These are phyloP conservation scores for Wakefieldia striispora DNA, from an alignment of 768 basidiomycete species.

Conservation along the genomic window DNA sequence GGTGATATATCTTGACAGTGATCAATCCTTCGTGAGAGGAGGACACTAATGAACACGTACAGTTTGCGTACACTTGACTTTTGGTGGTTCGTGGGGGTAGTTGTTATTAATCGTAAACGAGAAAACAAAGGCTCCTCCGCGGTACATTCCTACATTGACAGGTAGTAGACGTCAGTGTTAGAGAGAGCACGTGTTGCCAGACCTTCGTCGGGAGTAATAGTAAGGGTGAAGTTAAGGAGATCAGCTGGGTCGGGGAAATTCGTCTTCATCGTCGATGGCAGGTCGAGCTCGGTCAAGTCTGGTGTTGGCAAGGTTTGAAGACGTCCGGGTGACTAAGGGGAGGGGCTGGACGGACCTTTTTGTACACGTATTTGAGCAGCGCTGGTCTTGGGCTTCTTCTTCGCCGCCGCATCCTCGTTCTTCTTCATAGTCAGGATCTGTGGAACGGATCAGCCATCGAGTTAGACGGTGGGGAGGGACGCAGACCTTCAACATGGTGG, in stretches of 20 bases:
- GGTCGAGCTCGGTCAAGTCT: slow-evolving; percentile 97
- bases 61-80: slow-evolving; percentile 95
- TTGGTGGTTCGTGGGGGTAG: slow-evolving; percentile 99
- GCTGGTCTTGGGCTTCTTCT: slow-evolving; percentile 98
- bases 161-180: slow-evolving; percentile 3
- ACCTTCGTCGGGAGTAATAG: slow-evolving; percentile 98
- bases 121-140: slow-evolving; percentile 90
- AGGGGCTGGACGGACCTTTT: slow-evolving; percentile 63
- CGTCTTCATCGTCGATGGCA: slow-evolving; percentile 95
- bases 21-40: slow-evolving; percentile 6
- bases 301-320: slow-evolving; percentile 4
- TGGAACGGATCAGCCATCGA: slow-evolving; percentile 5
- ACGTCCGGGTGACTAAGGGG: background rate
- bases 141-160: slow-evolving; percentile 83
- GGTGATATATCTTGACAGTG: slow-evolving; percentile 85
- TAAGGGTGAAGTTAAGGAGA: slow-evolving; percentile 94
- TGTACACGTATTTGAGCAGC: slow-evolving; percentile 99
- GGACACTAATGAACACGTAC: slow-evolving; percentile 44
- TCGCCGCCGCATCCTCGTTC: slow-evolving; percentile 94
- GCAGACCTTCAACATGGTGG: slow-evolving; percentile 45
- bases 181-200: slow-evolving; percentile 16
- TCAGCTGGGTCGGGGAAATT: slow-evolving; percentile 89
- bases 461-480: background rate
- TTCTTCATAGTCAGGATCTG: slow-evolving; percentile 99
- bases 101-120: slow-evolving; percentile 96